A percentile compares a stretch with the other conserved stretches of the same genome.
These are phyloP conservation scores for Chlamydomonas applanata DNA, from an alignment of 139 green algal genomes.

Conservation along the genomic window DNA sequence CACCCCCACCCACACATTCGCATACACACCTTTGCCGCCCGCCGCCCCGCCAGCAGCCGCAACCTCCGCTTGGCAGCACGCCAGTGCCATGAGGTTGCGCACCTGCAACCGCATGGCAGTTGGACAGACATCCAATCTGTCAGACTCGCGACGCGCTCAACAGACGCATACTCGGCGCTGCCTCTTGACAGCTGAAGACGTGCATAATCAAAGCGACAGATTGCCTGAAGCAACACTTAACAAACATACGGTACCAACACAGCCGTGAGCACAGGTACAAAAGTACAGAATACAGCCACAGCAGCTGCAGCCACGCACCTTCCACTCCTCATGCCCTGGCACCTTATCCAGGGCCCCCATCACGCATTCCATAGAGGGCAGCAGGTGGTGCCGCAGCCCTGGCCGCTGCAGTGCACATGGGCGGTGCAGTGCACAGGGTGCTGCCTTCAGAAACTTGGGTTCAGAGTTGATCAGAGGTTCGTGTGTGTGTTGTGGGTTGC, in stretches of 20 bases:
- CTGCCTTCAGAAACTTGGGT: too few relatives aligned
- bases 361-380: slow-evolving; percentile 45
- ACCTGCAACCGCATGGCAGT: slow-evolving; percentile 4
- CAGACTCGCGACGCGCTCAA: background rate
- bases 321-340: slow-evolving; percentile 50
- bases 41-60: background rate
- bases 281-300: too few relatives aligned
- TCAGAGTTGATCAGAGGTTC: too few relatives aligned
- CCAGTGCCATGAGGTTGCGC: slow-evolving; percentile 44
- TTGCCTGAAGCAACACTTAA: too few relatives aligned
- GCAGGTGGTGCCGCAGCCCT: slow-evolving; percentile 41
- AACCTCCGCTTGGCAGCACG: slow-evolving; percentile 41
- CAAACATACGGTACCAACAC: too few relatives aligned
- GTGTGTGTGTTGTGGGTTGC: too few relatives aligned
- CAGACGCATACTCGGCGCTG: too few relatives aligned
- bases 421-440: too few relatives aligned
- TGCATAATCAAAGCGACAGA: too few relatives aligned
- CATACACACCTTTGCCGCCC: slow-evolving; percentile 1
- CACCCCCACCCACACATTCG: too few relatives aligned
- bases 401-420: slow-evolving; percentile 30
- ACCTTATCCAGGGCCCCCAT: slow-evolving; percentile 52
- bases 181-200: too few relatives aligned
- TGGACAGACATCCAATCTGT: background rate
- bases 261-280: too few relatives aligned
- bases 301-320: slow-evolving; percentile 18